These are phyloP conservation scores for Eustoma russellianum DNA, from an alignment of 257 asterid species.

Conservation along the genomic window DNA sequence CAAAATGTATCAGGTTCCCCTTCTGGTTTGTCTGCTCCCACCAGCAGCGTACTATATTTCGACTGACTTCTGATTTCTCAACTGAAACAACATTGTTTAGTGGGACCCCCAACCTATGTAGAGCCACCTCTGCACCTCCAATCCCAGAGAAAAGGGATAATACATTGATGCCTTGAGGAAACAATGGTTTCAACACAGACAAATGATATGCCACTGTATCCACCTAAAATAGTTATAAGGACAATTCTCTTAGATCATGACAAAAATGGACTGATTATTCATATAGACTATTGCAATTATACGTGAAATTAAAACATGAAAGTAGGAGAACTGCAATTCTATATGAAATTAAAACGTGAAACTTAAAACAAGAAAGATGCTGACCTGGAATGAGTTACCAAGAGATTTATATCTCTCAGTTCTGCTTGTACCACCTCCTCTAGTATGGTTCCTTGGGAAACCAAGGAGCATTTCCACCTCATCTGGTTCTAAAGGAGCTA, in stretches of 20 bases:
- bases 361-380: constrained; percentile 1
- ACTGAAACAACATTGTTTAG: constrained; percentile 58
- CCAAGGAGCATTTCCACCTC: constrained; percentile 77
- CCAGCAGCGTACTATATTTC: constrained; percentile 74
- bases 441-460: constrained; percentile 74
- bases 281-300: neutral
- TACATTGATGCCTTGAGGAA: constrained; percentile 56
- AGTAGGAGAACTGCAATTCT: no score
- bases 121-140: constrained; percentile 95
- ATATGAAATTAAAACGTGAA: constrained; percentile 1
- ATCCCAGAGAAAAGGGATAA: constrained; percentile 86
- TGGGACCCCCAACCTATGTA: constrained; percentile 64
- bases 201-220: constrained; percentile 90
- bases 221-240: constrained; percentile 28
- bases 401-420: constrained; percentile 77
- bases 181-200: constrained; percentile 60
- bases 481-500: constrained; percentile 84
- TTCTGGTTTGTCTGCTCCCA: constrained; percentile 84
- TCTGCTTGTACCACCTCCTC: constrained; percentile 91
- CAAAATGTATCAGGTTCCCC: constrained; percentile 41
- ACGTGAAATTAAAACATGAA: constrained; percentile 1
- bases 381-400: constrained; percentile 89
- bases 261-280: neutral
- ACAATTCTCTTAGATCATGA: no score
- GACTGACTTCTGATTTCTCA: constrained; percentile 55